Base-by-base conservation (phyloP, 2,329 filamentous ascomycete genomes). In the Claviceps citrina region DNA sequence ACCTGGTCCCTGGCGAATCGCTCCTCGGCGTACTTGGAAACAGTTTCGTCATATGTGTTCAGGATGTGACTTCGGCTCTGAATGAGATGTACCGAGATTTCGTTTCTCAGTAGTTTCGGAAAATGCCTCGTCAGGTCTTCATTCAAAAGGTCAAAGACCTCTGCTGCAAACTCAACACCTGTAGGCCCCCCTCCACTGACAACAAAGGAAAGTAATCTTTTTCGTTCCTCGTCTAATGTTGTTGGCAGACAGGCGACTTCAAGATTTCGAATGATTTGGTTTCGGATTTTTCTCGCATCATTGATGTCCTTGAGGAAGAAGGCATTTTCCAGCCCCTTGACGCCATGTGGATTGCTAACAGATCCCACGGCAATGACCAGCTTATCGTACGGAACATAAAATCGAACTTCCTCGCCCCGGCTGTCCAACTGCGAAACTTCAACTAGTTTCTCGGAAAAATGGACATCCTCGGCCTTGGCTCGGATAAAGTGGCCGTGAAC, bases 351-450 rank as follows among this genome's bases (percentile, higher is more conserved):
- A 56, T 98, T 98, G 12, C 87, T 93, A 15, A 81, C 78, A 16
- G 87, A 95, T 26, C 89, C 89, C 43, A 96, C 87, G 20, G 80
- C 87, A 51, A 98, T 70, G 22, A 98, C 81, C 35, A 98, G 70
- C 64, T 98, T 98, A 58, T 98, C 93, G 56, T 98, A 98, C 0
- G 91, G 91, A 1, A 98, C 71, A 56, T 98, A 98, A 63, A 96
- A 98, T 31, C 76, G 70, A 41, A 76, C 68, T 51, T 81, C 76
- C n/a, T 83, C 67, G 4, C 91, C 91, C 43, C 68, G 61, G 3
- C 73, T 60, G 48, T 86, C 81, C 3, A 68, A 55, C 49, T 93
- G 83, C 1, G 81, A 78, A 1, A 94, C 73, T 58, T 98, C 91
- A 6, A 98, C 78, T 41, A 98, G 65, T 57, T 93, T 93, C 52